Evolutionary conservation across 192 early-diverging fungal genomes (phyloP).

Genomic region (Umbelopsis isabellina): DNA sequence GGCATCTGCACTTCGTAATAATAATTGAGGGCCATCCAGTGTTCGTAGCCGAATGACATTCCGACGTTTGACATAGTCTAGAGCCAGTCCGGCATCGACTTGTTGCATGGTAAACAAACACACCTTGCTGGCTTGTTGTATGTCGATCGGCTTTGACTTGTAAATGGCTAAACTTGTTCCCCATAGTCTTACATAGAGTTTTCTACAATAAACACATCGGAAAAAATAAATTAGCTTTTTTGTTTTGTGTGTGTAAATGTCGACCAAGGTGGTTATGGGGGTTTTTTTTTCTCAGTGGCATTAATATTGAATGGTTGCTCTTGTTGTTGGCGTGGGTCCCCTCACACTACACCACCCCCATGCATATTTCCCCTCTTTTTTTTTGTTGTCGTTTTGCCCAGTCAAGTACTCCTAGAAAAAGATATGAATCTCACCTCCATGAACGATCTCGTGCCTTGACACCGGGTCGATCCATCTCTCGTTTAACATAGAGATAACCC

Average conservation of each 20-base stretch:
- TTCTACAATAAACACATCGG: conserved; percentile 26
- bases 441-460: conserved; percentile 44
- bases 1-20: conserved; percentile 43
- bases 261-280: not conserved
- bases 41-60: conserved; percentile 50
- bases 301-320: too few species aligned
- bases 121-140: conserved; percentile 30
- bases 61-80: conserved; percentile 48
- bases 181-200: conserved; percentile 46
- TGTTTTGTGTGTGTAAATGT: not conserved
- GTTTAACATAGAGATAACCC: conserved; percentile 47
- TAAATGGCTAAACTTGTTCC: conserved; percentile 47
- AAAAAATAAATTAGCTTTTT: conserved; percentile 13
- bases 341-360: too few species aligned
- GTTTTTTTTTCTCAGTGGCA: not conserved
- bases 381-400: too few species aligned
- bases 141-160: conserved; percentile 38
- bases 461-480: conserved; percentile 42
- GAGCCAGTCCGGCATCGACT: conserved; percentile 42
- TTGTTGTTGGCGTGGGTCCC: too few species aligned
- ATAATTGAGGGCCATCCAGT: conserved; percentile 42
- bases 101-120: conserved; percentile 45
- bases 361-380: too few species aligned
- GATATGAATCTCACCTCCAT: conserved; percentile 45
- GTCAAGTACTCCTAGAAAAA: not conserved